Conservation (phyloP, 2,329 filamentous ascomycete species). For the Corinectria fuckeliana region DNA sequence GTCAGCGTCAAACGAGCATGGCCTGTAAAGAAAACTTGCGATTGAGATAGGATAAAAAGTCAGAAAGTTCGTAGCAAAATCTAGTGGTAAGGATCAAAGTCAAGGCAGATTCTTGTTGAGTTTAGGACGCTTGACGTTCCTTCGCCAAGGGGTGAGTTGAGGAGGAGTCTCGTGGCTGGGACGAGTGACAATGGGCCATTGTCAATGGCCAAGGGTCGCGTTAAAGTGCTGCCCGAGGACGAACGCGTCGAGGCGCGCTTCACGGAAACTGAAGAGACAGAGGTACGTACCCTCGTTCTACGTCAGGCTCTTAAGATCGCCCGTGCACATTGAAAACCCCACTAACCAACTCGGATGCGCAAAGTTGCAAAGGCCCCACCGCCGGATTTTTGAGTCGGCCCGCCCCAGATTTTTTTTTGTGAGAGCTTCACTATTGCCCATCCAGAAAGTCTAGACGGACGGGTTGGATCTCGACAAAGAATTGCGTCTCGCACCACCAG, state of each 20-base stretch:
- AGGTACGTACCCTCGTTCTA: conserved; percentile 27
- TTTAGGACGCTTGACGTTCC: background rate
- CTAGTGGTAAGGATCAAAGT: background rate
- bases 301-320: conserved; percentile 30
- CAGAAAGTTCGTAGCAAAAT: background rate
- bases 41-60: background rate
- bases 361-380: conserved; percentile 34
- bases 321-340: conserved; percentile 24
- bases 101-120: background rate
- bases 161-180: conserved; percentile 18
- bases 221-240: conserved; percentile 32
- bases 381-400: conserved; percentile 45
- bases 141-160: background rate
- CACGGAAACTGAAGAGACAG: conserved; percentile 1
- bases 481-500: conserved; percentile 29
- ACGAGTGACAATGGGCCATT: conserved; percentile 2
- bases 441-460: conserved; percentile 27
- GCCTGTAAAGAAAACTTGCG: background rate
- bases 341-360: conserved; percentile 7
- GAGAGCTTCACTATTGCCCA: conserved; percentile 36
- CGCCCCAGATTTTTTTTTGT: conserved; percentile 43
- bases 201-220: conserved; percentile 30
- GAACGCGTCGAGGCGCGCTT: conserved; percentile 34
- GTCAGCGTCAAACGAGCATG: conserved; percentile 29
- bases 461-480: conserved; percentile 19